These are phyloP conservation scores for Myxozyma melibiosi DNA, from an alignment of 805 yeast genomes.

Conservation along the genomic window DNA sequence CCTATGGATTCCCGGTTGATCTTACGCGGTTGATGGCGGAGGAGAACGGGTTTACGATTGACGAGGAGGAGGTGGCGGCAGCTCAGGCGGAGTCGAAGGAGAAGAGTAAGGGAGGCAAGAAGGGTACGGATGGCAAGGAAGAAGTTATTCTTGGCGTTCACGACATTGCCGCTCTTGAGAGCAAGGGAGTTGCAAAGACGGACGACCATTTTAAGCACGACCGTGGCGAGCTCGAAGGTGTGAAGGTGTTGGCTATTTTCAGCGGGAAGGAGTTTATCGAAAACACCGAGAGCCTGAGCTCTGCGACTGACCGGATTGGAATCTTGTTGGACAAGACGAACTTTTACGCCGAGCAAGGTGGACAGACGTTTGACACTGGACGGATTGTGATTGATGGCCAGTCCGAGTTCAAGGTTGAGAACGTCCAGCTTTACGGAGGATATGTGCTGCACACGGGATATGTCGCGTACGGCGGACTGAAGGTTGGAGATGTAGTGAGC, in stretches of 20 bases:
- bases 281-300: constrained; percentile 45
- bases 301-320: constrained; percentile 64
- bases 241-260: constrained; percentile 59
- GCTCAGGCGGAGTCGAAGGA: constrained; percentile 88
- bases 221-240: constrained; percentile 64
- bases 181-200: constrained; percentile 67
- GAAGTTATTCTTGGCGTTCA: constrained; percentile 88
- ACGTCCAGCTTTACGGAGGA: constrained; percentile 92
- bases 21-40: constrained; percentile 98
- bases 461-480: constrained; percentile 72
- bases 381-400: constrained; percentile 83
- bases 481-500: constrained; percentile 69
- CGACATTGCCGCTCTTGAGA: constrained; percentile 70
- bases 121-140: constrained; percentile 54
- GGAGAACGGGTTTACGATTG: constrained; percentile 90
- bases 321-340: constrained; percentile 85
- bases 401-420: constrained; percentile 84
- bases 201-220: constrained; percentile 82
- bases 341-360: constrained; percentile 99
- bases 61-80: constrained; percentile 86
- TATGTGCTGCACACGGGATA: constrained; percentile 94
- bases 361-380: constrained; percentile 97
- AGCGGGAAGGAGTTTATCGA: constrained; percentile 65
- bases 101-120: constrained; percentile 90
- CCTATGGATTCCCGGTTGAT: constrained; percentile 99